phyloP scores from a whole-genome alignment of 139 green algal genomes.

The Eudorina sp. region DNA sequence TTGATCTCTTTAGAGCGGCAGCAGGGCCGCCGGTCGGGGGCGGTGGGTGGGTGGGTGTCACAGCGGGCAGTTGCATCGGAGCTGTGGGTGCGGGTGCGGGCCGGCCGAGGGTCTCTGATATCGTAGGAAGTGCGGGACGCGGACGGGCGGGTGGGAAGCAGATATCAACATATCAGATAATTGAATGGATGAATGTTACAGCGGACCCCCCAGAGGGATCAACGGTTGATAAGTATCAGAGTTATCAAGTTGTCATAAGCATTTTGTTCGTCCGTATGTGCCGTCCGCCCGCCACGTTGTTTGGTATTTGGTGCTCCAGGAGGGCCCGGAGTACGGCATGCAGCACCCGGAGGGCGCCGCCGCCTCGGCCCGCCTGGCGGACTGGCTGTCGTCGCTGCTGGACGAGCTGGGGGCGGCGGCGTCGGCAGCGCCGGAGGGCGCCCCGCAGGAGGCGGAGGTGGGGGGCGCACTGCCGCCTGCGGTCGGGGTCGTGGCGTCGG shows the following conservation, averaged over 20 bases:
- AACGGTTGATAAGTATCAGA: neutral
- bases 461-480: neutral
- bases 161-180: too few species aligned
- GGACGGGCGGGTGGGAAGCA: too few species aligned
- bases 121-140: too few species aligned
- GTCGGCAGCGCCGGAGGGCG: neutral
- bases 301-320: neutral
- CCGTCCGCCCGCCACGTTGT: neutral
- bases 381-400: constrained; percentile 54
- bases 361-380: constrained; percentile 27
- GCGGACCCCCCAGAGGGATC: too few species aligned
- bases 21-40: too few species aligned
- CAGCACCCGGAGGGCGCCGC: constrained; percentile 40
- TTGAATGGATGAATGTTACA: too few species aligned
- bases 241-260: neutral
- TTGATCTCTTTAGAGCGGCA: too few species aligned
- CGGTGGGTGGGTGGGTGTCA: too few species aligned
- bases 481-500: constrained; percentile 45
- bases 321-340: constrained; percentile 44
- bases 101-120: too few species aligned
- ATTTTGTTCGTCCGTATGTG: neutral
- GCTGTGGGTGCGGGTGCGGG: too few species aligned
- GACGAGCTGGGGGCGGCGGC: constrained; percentile 39
- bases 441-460: neutral
- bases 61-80: too few species aligned